Evolutionary conservation across 352 stramenopile species (phyloP), one percentile per base, ranked within the genome.

Genomic region (Pythium brachiatum): DNA sequence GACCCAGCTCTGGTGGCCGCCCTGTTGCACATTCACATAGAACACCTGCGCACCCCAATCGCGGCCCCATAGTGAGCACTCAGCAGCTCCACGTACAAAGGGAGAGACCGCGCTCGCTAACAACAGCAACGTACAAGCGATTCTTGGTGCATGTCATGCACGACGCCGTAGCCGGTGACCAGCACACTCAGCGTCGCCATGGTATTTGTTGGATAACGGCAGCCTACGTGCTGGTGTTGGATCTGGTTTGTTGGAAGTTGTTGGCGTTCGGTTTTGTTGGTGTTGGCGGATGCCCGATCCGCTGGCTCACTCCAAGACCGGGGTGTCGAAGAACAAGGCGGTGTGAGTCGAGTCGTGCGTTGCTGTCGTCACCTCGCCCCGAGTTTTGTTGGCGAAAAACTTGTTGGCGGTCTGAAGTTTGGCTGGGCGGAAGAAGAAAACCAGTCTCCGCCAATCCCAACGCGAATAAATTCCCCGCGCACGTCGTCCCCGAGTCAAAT

Each of bases 141-240:
- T 59, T 89, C 82, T n/a, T 78, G 69, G 43, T 77, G 69, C 54
- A 71, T 62, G 38, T 88, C 73, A 48, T 73, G 83, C 64, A 80
- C 69, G 31, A 93, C 60, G 56, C 84, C 81, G 64, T 83, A 93
- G 76, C 84, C 84, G 59, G 77, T 89, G 66, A 93, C 70, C 20
- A 85, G 62, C 44, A 93, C 78, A 62, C 77, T 91, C 12, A 93
- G 74, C 63, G 80, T 83, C 62, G 79, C 74, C 79, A 89, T 90
- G 26, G 38, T 46, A 20, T 27, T 7, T 31, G 23, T 38, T 29
- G 55, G 56, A 16, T 29, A 38, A 57, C 18, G 53, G 53, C 26
- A 2, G 23, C 7, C 5, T 8, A 15, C 18, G 31, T 50, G 32
- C 52, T 64, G 46, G 56, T 23, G 27, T 27, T 46, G 46, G 50